These are phyloP conservation scores for Nemania serpens DNA, from an alignment of 2,329 filamentous ascomycete species.

Conservation along the genomic window DNA sequence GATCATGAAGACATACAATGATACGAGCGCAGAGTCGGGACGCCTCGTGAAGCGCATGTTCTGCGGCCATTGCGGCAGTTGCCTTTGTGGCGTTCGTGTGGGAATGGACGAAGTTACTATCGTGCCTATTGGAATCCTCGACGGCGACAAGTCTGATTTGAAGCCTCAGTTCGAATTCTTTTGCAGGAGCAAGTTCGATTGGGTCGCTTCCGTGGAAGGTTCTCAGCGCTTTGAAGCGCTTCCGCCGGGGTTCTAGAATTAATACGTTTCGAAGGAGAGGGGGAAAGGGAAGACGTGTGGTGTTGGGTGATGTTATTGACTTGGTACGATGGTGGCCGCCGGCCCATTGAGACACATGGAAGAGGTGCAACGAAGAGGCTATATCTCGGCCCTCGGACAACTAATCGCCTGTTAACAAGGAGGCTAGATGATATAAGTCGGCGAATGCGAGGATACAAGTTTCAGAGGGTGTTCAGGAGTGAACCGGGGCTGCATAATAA, in stretches of 20 bases:
- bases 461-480: no score
- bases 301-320: no score
- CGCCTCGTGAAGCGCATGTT: constrained; percentile 28
- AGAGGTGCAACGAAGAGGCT: no score
- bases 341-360: no score
- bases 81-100: constrained; percentile 1
- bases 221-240: constrained; percentile 4
- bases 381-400: no score
- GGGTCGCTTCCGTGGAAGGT: constrained; percentile 22
- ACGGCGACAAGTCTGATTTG: constrained; percentile 29
- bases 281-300: no score
- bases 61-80: constrained; percentile 33
- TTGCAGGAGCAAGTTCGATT: constrained; percentile 19
- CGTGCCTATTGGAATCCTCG: constrained; percentile 33
- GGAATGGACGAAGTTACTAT: background rate
- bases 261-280: no score
- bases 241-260: constrained; percentile 5
- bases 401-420: no score
- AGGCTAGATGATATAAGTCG: no score
- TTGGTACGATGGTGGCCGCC: no score
- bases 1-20: constrained; percentile 27
- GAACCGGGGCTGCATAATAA: no score
- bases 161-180: constrained; percentile 27
- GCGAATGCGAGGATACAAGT: no score
- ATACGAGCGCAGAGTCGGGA: constrained; percentile 30